A percentile compares a stretch with the other conserved stretches of the same genome.
phyloP scores from a whole-genome alignment of 2,329 filamentous ascomycete species.

The Tolypocladium capitatum region DNA sequence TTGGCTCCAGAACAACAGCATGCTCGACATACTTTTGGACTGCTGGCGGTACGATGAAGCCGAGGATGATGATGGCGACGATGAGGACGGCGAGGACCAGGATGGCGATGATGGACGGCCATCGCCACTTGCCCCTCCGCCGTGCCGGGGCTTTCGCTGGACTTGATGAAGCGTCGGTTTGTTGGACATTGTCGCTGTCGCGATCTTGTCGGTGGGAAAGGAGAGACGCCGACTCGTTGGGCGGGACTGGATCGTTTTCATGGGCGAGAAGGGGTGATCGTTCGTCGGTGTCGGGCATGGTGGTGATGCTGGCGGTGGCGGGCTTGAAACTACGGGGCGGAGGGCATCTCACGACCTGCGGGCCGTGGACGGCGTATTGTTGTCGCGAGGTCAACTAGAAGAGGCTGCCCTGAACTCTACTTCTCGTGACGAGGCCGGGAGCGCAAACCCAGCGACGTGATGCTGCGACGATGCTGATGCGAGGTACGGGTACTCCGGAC shows the following conservation, averaged over 20 bases:
- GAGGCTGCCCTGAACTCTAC: not conserved
- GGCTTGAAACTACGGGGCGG: not conserved
- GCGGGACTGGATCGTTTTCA: conserved; percentile 14
- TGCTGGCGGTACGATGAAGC: conserved; percentile 67
- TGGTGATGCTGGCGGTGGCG: conserved; percentile 12
- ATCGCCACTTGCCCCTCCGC: conserved; percentile 27
- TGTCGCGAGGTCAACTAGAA: not conserved
- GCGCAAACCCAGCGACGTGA: not conserved
- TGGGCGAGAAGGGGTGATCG: conserved; percentile 29
- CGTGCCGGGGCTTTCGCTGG: conserved; percentile 12
- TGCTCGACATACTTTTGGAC: conserved; percentile 79
- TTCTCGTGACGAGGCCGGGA: not conserved
- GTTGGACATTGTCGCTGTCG: conserved; percentile 20
- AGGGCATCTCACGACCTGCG: not conserved
- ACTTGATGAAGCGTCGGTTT: conserved; percentile 12
- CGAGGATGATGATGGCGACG: conserved; percentile 59
- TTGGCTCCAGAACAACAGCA: conserved; percentile 70
- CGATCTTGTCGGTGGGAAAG: conserved; percentile 18
- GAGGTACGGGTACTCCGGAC: too few species aligned
- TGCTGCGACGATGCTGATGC: not conserved
- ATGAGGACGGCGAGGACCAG: conserved; percentile 47
- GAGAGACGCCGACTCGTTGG: conserved; percentile 38
- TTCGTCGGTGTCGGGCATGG: conserved; percentile 35
- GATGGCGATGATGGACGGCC: conserved; percentile 70
- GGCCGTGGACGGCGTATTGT: not conserved